phyloP scores from a whole-genome alignment of 495 filamentous ascomycete species.

The Penicillium bovifimosum region DNA sequence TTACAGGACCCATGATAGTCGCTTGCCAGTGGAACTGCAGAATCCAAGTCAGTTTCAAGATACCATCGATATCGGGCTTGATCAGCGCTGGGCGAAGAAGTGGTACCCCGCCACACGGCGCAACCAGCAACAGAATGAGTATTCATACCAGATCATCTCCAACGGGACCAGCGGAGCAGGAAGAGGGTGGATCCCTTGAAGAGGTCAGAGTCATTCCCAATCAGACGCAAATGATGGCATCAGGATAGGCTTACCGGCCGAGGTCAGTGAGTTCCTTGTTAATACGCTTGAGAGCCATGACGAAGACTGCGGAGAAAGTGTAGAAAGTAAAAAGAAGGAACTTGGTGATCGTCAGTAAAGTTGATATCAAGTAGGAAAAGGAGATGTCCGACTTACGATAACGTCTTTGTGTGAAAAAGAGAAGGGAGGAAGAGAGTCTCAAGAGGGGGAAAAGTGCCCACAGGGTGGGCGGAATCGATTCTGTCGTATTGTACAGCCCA shows the following conservation, averaged over 20 bases:
- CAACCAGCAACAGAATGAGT: conserved; percentile 6
- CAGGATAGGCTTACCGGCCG: conserved; percentile 70
- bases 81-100: conserved; percentile 3
- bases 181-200: conserved; percentile 89
- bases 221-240: neutral
- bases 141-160: conserved; percentile 93
- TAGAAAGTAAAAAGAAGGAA: conserved; percentile 5
- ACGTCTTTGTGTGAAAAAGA: conserved; percentile 32
- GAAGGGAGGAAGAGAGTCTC: conserved; percentile 20
- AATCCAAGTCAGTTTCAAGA: conserved; percentile 19
- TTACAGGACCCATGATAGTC: conserved; percentile 99
- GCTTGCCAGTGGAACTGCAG: conserved; percentile 98
- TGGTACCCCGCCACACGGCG: conserved; percentile 20
- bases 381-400: conserved; percentile 22
- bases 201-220: conserved; percentile 3
- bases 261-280: conserved; percentile 99
- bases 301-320: conserved; percentile 15
- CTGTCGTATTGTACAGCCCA: conserved; percentile 20
- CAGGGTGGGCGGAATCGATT: conserved; percentile 16
- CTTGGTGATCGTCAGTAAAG: conserved; percentile 5
- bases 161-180: conserved; percentile 93
- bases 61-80: conserved; percentile 2
- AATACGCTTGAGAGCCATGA: conserved; percentile 99
- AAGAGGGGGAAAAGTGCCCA: conserved; percentile 20
- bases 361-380: neutral